Evolutionary conservation across 495 filamentous ascomycete genomes (phyloP), one percentile per base, ranked within the genome.

Genomic region (Talaromyces nanjingensis): DNA sequence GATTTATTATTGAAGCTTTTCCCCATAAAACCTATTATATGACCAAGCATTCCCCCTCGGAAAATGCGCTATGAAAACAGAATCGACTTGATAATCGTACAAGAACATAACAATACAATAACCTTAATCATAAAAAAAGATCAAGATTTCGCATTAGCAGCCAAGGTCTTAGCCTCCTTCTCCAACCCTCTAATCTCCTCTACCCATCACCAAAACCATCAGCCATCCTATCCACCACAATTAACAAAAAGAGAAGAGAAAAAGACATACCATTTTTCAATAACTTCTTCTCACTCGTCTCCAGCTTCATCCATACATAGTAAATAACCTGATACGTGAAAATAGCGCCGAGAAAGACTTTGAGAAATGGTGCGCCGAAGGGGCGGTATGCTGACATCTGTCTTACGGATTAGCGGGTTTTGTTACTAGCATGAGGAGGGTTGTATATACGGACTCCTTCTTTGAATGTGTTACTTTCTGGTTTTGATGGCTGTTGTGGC

Each of bases 271-370:
- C 72, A 64, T 81, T 81, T 70, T 85, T 86, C 53, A 87, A 79
- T 11, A 80, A 76, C 74, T 86, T 90, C 31, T 81, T 76, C 72
- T 92, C 91, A 64, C 91, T 80, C 61, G 79, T 82, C 76, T 97
- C 93, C n/a, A 98, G 78, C 76, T 90, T 94, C 74, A 85, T 64
- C 94, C 93, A 98, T 22, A 79, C 76, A 84, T 85, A 96, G 75
- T 97, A 96, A 25, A 85, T 74, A 9, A 91, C 69, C 73, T 98
- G 94, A 76, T 96, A 98, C 0, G 89, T 91, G 73, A 96, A 89
- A 24, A 97, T 79, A 14, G 92, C 90, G 59, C 92, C 86, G 8
- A 97, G 82, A 69, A 96, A 88, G 64, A 89, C 88, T 75, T 97
- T 98, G 42, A 83, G 83, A 63, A 98, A 83, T 12, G 94, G 93